Conservation (phyloP, 2,329 filamentous ascomycete species). For the Sporothrix sp. region DNA sequence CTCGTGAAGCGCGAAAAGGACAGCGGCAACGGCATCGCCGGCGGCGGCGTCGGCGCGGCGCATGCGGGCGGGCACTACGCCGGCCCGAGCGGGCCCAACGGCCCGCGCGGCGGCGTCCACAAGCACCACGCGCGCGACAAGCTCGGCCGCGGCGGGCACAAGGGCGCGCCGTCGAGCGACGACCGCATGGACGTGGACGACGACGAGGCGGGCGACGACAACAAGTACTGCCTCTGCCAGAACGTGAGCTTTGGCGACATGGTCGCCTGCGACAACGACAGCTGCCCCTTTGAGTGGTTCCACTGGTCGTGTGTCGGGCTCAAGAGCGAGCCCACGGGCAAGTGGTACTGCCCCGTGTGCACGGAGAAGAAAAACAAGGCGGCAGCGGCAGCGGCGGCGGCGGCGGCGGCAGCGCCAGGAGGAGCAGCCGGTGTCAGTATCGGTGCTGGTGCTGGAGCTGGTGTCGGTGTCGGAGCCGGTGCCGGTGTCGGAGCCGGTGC, state of each 20-base stretch:
- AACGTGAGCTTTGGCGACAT: conserved; percentile 79
- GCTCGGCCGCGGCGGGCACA: conserved; percentile 2
- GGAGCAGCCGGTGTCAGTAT: background rate
- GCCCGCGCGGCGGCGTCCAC: background rate
- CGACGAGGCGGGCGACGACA: conserved; percentile 65
- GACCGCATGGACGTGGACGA: conserved; percentile 49
- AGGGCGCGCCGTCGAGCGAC: conserved; percentile 30
- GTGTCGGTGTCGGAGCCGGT: background rate
- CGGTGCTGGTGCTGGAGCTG: background rate
- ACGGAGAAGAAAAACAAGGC: conserved; percentile 38
- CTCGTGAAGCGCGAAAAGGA: conserved; percentile 10
- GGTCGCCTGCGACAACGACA: conserved; percentile 79
- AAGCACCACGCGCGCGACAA: conserved; percentile 11
- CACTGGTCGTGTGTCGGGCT: conserved; percentile 68
- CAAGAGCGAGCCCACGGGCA: conserved; percentile 57
- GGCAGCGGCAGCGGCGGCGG: conserved; percentile 24
- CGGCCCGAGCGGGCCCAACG: background rate
- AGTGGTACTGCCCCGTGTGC: conserved; percentile 58
- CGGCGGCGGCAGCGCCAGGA: background rate
- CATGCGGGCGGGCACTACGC: background rate
- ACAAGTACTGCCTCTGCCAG: conserved; percentile 76
- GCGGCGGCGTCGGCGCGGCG: background rate
- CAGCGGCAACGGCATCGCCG: conserved; percentile 7
- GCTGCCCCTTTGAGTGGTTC: conserved; percentile 78
- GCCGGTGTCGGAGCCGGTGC: no score